Evolutionary conservation across 2,329 filamentous ascomycete species (phyloP).

Genomic region (Exophiala aquamarina): DNA sequence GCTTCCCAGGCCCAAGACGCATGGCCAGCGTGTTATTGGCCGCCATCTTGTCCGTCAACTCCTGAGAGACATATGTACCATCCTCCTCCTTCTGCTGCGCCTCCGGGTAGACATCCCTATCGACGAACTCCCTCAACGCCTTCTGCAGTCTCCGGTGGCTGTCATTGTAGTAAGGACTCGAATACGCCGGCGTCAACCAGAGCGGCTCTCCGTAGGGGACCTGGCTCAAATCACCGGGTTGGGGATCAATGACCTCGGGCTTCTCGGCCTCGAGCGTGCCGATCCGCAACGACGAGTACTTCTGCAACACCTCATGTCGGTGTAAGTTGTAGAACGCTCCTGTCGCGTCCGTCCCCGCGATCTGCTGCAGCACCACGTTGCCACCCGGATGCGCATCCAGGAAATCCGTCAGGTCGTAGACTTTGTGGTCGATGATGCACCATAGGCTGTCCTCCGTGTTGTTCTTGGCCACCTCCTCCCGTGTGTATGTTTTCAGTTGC

Average conservation of each 20-base stretch:
- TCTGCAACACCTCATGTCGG: conserved; percentile 81
- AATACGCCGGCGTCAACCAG: conserved; percentile 76
- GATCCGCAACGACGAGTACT: conserved; percentile 73
- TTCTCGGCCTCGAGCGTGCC: conserved; percentile 74
- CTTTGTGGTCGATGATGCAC: conserved; percentile 59
- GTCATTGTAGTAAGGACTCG: conserved; percentile 68
- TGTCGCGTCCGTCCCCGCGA: conserved; percentile 44
- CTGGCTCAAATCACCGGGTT: conserved; percentile 69
- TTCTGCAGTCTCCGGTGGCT: conserved; percentile 67
- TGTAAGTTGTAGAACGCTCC: conserved; percentile 75
- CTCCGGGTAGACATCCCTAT: conserved; percentile 60
- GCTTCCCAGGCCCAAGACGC: conserved; percentile 66
- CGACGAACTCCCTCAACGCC: conserved; percentile 65
- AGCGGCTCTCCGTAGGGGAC: conserved; percentile 85
- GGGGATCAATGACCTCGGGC: conserved; percentile 68
- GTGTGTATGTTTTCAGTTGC: conserved; percentile 17
- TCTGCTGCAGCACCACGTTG: conserved; percentile 39
- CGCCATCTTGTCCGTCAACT: conserved; percentile 65
- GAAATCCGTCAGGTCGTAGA: conserved; percentile 61
- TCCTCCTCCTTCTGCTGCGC: conserved; percentile 70
- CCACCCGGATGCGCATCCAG: conserved; percentile 58
- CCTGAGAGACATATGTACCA: conserved; percentile 62
- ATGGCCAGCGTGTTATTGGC: conserved; percentile 68
- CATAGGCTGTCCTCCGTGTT: conserved; percentile 51
- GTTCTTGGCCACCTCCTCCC: conserved; percentile 48